Evolutionary conservation across 176 grass and related monocot species (phyloP), one percentile per base, ranked within the genome.

Genomic region (Oryza meridionalis): DNA sequence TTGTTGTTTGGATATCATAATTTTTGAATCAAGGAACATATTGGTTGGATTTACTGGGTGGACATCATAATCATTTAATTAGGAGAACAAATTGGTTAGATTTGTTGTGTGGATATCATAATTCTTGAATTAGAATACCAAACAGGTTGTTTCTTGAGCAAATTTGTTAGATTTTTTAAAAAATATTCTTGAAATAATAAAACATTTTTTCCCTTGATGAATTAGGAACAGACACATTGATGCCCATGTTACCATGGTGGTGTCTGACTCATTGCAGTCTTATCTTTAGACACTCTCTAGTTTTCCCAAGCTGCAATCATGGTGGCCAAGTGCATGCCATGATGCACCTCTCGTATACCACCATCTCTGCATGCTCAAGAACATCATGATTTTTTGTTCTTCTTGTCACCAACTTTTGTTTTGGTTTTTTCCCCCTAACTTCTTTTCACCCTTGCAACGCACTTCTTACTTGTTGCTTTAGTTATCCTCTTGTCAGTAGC

Each of bases 271-370:
- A 84, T 87, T 64, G 27, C 61, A 76, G 15, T 22, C 51, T 5
- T 27, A 22, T 81, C 40, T 15, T 27, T 43, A 1, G 0, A 7
- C 21, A 8, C 38, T 83, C 29, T 62, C 47, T 47, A 6, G 62
- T 75, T 83, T 82, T 83, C 65, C 49, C 75, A 83, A 79, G 62
- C 74, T 32, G 19, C 70, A 90, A 90, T 90, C 89, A 87, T 87
- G 65, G 10, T 43, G 32, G 19, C 81, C 81, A 76, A 70, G 66
- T 83, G 79, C 29, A 21, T 38, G 79, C n/a, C 47, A 78, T 78
- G 72, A 76, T 76, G 21, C 63, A 24, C 59, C 35, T 86, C 69
- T 80, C 42, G 33, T 68, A 62, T 62, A 62, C 58, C 10, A 11
- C n/a, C 40, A 51, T 68, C 24, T 16, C 29, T 70, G 62, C 72